Percentiles rank a stretch among this genome's conserved stretches.
Conservation (phyloP, 345 rosid species). For the Linum tenue region DNA sequence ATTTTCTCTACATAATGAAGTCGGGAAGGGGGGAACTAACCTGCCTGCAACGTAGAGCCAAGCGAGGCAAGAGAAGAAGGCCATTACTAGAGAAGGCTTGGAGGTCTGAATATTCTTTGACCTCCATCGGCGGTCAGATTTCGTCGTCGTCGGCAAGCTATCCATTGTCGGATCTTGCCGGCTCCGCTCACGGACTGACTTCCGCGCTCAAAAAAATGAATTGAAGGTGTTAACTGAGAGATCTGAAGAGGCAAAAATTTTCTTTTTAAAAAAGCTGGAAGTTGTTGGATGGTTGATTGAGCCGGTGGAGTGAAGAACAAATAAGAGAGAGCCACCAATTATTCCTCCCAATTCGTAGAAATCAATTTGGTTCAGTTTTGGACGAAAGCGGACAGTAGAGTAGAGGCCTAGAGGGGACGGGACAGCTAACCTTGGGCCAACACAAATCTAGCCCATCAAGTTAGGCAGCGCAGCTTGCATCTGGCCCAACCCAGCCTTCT, state of each 20-base stretch:
- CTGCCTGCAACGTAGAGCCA: conserved; percentile 96
- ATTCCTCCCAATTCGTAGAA: neutral
- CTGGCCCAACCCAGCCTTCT: too few relatives aligned
- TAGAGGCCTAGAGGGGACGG: too few relatives aligned
- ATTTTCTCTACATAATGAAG: neutral
- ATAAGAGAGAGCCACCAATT: neutral
- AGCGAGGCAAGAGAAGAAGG: conserved; percentile 88
- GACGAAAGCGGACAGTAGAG: neutral
- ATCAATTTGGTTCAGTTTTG: too few relatives aligned
- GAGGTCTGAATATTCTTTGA: conserved; percentile 53
- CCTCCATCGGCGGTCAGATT: conserved; percentile 63
- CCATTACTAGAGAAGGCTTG: conserved; percentile 59
- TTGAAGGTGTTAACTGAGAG: neutral
- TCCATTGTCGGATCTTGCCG: conserved; percentile 33
- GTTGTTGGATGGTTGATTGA: neutral
- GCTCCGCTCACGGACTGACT: neutral
- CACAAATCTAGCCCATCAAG: too few relatives aligned
- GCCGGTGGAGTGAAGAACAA: neutral
- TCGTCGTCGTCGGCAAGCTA: conserved; percentile 44
- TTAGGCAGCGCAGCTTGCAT: too few relatives aligned
- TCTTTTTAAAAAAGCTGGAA: neutral
- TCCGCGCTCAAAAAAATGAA: neutral
- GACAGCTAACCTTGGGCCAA: neutral
- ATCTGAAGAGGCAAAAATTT: neutral
- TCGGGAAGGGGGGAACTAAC: conserved; percentile 26